A percentile compares a stretch with the other conserved stretches of the same genome.
Conservation (phyloP, 495 filamentous ascomycete species). For the Parachaetomium inaequale region DNA sequence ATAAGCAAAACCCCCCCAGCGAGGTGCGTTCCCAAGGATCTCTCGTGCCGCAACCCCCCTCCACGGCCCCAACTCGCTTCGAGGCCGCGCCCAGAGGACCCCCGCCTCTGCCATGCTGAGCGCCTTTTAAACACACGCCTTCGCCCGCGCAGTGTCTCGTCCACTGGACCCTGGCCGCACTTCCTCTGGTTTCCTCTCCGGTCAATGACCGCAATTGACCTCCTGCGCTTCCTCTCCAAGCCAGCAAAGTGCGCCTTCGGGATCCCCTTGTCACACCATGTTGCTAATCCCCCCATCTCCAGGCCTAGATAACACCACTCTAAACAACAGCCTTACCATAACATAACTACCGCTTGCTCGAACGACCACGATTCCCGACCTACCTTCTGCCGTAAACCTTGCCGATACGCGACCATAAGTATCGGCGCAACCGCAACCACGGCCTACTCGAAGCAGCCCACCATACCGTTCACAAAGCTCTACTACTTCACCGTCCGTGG, state of each 20-base stretch:
- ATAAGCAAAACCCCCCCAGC: not conserved
- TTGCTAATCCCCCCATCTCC: conserved; percentile 19
- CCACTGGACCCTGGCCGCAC: not conserved
- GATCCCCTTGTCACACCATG: not conserved
- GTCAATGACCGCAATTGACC: conserved; percentile 81
- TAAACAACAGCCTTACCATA: conserved; percentile 15
- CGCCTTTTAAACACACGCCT: not conserved
- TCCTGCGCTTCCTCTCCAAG: conserved; percentile 92
- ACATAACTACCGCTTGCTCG: not conserved
- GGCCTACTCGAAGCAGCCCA: conserved; percentile 62
- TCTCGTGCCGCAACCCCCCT: not conserved
- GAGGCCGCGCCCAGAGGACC: not conserved
- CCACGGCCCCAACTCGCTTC: not conserved
- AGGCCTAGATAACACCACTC: conserved; percentile 87
- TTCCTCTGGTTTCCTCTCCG: not conserved
- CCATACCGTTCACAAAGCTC: conserved; percentile 79
- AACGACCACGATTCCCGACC: conserved; percentile 9
- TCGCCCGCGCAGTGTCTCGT: not conserved
- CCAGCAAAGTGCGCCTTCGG: conserved; percentile 71
- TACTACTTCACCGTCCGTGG: conserved; percentile 77
- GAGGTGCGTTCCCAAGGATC: not conserved
- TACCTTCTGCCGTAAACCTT: conserved; percentile 16
- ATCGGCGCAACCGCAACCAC: conserved; percentile 82
- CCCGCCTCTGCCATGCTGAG: conserved; percentile 11
- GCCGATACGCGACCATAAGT: conserved; percentile 78